phyloP scores from a whole-genome alignment of 2,329 filamentous ascomycete species.

The Neodidymelliopsis sp. region DNA sequence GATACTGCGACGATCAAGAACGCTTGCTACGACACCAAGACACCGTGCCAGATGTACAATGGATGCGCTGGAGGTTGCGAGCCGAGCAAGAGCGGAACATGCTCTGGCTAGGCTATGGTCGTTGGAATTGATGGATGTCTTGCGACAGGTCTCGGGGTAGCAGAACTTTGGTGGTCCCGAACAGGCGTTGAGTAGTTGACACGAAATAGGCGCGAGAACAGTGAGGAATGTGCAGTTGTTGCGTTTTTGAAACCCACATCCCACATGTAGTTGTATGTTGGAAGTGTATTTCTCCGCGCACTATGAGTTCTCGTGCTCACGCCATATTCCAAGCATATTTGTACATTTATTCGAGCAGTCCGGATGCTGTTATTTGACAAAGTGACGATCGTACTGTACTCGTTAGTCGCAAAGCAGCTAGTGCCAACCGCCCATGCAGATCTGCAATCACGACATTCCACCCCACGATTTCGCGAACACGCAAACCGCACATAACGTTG shows the following conservation, averaged over 20 bases:
- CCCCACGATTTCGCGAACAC: slow-evolving; percentile 40
- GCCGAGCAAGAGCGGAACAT: slow-evolving; percentile 23
- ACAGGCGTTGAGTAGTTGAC: too few relatives aligned
- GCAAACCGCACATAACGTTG: slow-evolving; percentile 7
- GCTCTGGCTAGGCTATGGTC: slow-evolving; percentile 10
- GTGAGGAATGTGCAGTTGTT: too few relatives aligned
- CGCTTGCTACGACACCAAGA: slow-evolving; percentile 22
- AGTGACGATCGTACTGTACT: background rate
- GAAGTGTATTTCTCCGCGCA: background rate
- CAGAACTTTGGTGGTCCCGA: too few relatives aligned
- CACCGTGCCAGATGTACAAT: slow-evolving; percentile 28
- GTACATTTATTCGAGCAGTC: background rate
- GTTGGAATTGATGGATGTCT: too few relatives aligned
- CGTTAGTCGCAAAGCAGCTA: background rate
- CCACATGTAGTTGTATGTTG: too few relatives aligned
- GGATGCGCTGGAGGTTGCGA: slow-evolving; percentile 27
- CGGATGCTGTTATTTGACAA: background rate
- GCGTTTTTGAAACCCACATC: too few relatives aligned
- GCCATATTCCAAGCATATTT: background rate
- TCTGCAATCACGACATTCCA: slow-evolving; percentile 47
- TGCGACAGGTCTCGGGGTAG: too few relatives aligned
- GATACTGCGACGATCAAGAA: slow-evolving; percentile 51
- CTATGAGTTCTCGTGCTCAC: background rate
- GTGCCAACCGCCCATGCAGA: slow-evolving; percentile 22
- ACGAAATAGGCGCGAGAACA: too few relatives aligned